Evolutionary conservation across 768 basidiomycete genomes (phyloP).

Genomic region (Boletus tylopilopsis): DNA sequence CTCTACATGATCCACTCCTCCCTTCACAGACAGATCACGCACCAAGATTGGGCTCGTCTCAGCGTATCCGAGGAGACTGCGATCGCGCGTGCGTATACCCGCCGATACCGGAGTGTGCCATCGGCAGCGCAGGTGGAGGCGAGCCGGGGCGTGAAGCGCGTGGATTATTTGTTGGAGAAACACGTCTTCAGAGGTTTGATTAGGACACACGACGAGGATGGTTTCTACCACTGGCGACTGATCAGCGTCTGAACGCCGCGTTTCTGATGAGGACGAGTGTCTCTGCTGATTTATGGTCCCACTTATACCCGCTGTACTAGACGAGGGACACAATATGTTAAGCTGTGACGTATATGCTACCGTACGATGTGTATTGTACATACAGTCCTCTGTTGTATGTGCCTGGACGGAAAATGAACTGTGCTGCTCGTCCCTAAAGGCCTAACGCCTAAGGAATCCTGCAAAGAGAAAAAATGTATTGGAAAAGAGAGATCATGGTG

Average conservation of each 20-base stretch:
- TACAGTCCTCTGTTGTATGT: too few relatives aligned
- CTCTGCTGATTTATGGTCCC: background rate
- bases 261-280: background rate
- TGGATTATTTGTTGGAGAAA: constrained; percentile 37
- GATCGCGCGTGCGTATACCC: constrained; percentile 36
- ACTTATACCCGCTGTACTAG: constrained; percentile 1
- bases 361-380: background rate
- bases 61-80: constrained; percentile 25
- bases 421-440: background rate
- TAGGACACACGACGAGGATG: constrained; percentile 28
- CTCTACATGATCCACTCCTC: constrained; percentile 46
- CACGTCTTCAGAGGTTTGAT: constrained; percentile 37
- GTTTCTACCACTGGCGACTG: constrained; percentile 28
- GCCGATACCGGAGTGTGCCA: constrained; percentile 30
- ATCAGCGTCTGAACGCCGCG: constrained; percentile 14
- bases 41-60: constrained; percentile 34
- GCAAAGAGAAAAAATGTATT: too few relatives aligned
- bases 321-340: background rate
- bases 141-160: constrained; percentile 36
- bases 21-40: constrained; percentile 41
- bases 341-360: background rate
- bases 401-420: background rate
- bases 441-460: too few relatives aligned
- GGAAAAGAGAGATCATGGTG: background rate
- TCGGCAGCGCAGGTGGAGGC: constrained; percentile 31